A percentile compares a stretch with the other conserved stretches of the same genome.
phyloP scores from a whole-genome alignment of 108 stramenopile species.

The Nannochloropsis gaditana region DNA sequence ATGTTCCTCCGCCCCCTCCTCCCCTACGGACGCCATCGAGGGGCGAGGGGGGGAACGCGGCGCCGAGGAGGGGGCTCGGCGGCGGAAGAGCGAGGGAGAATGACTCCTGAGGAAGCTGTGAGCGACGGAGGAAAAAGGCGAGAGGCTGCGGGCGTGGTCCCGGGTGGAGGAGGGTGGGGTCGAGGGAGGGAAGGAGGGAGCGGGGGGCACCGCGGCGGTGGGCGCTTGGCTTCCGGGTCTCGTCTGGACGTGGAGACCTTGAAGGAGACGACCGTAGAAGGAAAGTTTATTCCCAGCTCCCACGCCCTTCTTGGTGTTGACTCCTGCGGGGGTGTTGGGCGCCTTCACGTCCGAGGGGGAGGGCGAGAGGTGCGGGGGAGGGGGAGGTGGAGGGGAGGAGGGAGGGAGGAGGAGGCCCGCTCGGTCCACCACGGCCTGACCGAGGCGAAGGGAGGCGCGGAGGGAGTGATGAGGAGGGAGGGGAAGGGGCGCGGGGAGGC shows the following conservation, averaged over 20 bases:
- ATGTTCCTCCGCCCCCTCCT: not conserved
- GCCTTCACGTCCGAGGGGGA: not conserved
- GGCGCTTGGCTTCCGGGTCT: no score
- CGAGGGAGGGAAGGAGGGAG: slow-evolving; percentile 4
- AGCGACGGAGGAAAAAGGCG: no score
- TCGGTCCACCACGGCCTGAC: not conserved
- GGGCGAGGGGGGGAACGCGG: not conserved
- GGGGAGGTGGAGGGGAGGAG: slow-evolving; percentile 10
- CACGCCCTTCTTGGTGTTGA: no score
- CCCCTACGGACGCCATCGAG: not conserved
- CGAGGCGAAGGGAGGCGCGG: not conserved
- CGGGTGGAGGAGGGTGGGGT: not conserved
- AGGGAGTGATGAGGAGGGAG: not conserved
- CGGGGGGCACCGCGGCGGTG: not conserved
- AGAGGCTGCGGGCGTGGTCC: no score
- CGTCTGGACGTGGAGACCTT: no score
- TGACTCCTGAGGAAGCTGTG: no score
- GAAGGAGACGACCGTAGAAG: no score
- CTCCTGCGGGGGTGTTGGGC: not conserved
- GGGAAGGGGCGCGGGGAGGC: not conserved
- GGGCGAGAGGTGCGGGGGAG: not conserved
- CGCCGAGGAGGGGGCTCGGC: not conserved
- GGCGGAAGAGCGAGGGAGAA: not conserved
- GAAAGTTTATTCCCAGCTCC: no score
- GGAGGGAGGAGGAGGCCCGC: not conserved